Evolutionary conservation across 768 basidiomycete species (phyloP).

Genomic region (Coprinellus micaceus): DNA sequence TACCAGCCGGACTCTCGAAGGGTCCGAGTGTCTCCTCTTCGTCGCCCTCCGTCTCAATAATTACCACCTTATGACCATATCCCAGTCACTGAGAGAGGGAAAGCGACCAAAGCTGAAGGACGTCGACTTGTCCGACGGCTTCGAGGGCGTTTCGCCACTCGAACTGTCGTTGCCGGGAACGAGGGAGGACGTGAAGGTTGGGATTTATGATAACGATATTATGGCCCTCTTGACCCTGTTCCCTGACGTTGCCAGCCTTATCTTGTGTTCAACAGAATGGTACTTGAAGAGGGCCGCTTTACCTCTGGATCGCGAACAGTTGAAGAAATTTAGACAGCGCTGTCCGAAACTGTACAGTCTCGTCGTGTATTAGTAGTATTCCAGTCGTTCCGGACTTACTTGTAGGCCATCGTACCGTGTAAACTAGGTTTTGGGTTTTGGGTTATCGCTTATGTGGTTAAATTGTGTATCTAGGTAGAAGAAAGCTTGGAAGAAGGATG

Average conservation of each 20-base stretch:
- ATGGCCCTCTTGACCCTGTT: constrained; percentile 1
- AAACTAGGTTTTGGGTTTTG: too few species aligned
- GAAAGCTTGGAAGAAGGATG: too few species aligned
- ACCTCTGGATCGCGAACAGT: not conserved
- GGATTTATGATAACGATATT: not conserved
- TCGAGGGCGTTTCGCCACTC: not conserved
- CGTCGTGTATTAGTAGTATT: constrained; percentile 1
- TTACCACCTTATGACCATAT: not conserved
- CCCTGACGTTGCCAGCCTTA: not conserved
- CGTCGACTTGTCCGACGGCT: not conserved
- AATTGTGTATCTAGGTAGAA: too few species aligned
- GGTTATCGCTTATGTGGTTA: too few species aligned
- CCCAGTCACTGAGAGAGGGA: not conserved
- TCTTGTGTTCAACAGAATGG: not conserved
- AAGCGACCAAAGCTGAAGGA: not conserved
- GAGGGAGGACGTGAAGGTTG: not conserved
- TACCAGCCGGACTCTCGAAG: not conserved
- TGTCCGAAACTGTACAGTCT: not conserved
- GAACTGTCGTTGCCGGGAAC: not conserved
- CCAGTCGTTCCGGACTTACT: too few species aligned
- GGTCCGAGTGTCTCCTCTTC: not conserved
- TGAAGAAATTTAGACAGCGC: constrained; percentile 1
- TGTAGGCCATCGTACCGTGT: too few species aligned
- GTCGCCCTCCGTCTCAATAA: not conserved
- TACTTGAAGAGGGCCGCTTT: not conserved